Percentiles rank a stretch among this genome's conserved stretches.
phyloP scores from a whole-genome alignment of 306 rosid genomes.

The Coriaria nepalensis region DNA sequence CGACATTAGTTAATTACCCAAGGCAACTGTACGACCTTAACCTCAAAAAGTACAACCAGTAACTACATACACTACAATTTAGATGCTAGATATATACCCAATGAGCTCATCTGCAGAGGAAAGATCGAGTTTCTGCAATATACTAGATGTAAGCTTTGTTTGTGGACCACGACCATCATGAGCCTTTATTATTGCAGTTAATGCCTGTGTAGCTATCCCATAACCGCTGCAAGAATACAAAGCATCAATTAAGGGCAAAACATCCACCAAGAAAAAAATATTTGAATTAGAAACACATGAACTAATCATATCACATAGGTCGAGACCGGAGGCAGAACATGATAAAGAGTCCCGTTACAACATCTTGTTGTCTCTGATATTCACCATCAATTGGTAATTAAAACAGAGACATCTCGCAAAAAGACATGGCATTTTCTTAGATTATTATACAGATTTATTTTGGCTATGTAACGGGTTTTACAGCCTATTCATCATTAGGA shows the following conservation, averaged over 20 bases:
- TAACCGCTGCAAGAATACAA: slow-evolving; percentile 56
- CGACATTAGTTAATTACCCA: no score
- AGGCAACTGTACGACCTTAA: slow-evolving; percentile 5
- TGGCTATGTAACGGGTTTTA: no score
- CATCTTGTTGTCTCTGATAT: no score
- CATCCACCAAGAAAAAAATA: background rate
- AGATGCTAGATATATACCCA: slow-evolving; percentile 43
- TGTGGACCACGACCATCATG: slow-evolving; percentile 80
- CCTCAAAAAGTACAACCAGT: slow-evolving; percentile 7
- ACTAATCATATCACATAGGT: background rate
- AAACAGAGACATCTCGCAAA: no score
- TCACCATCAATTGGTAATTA: no score
- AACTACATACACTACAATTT: slow-evolving; percentile 7
- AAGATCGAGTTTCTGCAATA: slow-evolving; percentile 46
- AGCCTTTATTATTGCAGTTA: slow-evolving; percentile 68
- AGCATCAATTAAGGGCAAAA: slow-evolving; percentile 11
- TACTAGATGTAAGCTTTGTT: slow-evolving; percentile 48
- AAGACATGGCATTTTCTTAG: no score
- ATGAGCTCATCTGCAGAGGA: slow-evolving; percentile 80
- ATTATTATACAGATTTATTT: no score
- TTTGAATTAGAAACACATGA: background rate
- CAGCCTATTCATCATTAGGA: no score
- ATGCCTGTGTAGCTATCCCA: slow-evolving; percentile 87
- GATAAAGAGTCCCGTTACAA: no score
- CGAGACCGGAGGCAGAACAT: no score